Percentiles rank a stretch among this genome's conserved stretches.
These are phyloP conservation scores for Gaertneriomyces sp. DNA, from an alignment of 192 early-diverging fungal genomes.

Conservation along the genomic window DNA sequence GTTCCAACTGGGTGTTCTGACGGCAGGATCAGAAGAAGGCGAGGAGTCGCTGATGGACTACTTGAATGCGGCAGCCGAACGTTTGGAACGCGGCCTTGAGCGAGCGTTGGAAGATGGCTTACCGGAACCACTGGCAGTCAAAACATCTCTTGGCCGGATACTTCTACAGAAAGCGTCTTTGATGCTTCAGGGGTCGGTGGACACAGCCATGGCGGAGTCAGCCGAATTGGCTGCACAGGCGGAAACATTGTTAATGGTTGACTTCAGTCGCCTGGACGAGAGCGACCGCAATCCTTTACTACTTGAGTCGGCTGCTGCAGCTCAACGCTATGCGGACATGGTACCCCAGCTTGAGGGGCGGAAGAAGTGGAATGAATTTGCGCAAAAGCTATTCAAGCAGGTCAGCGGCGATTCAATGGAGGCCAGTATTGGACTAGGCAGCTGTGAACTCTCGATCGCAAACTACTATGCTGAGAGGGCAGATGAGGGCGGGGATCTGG, in stretches of 20 bases:
- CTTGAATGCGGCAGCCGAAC: conserved; percentile 22
- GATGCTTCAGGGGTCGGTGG: too few species aligned
- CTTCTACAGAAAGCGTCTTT: too few species aligned
- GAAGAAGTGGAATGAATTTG: conserved; percentile 14
- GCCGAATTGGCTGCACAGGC: not conserved
- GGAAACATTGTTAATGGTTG: not conserved
- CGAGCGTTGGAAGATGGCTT: conserved; percentile 13
- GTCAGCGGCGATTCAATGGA: conserved; percentile 2
- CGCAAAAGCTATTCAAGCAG: conserved; percentile 12
- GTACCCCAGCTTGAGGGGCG: not conserved
- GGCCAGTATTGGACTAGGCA: conserved; percentile 20
- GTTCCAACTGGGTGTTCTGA: conserved; percentile 35
- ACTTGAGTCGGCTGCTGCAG: conserved; percentile 10
- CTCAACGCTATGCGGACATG: conserved; percentile 22
- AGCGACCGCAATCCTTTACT: not conserved
- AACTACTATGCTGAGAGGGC: conserved; percentile 10
- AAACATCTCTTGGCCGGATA: not conserved
- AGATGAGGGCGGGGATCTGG: conserved; percentile 3
- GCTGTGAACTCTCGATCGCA: conserved; percentile 13
- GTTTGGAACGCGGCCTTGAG: conserved; percentile 20
- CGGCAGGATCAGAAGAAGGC: conserved; percentile 19
- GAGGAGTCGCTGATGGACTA: conserved; percentile 8
- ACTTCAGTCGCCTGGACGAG: not conserved
- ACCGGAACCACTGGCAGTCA: not conserved
- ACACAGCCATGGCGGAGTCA: too few species aligned